Base-by-base conservation (phyloP, 805 yeast genomes). In the Saturnispora sanitii region DNA sequence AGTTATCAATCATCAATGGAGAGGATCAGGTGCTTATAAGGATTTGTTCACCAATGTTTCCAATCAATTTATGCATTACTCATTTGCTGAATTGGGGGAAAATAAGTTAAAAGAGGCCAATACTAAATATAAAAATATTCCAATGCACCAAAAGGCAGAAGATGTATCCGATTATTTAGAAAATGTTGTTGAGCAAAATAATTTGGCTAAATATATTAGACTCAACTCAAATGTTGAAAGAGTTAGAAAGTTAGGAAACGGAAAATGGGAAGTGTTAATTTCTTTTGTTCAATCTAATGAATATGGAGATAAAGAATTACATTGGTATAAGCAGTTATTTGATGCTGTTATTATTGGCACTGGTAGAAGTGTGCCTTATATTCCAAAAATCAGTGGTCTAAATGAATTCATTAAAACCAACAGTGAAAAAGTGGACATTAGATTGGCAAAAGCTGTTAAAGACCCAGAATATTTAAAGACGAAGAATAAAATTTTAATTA, bases 271-370 rank as follows among this genome's bases (percentile, higher is more conserved):
- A 31, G 28, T 51, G 5, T 30, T 45, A 8, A 38, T 47, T 3
- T 41, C 44, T 48, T 55, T 40, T 23, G 43, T 37, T 17, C 35
- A 32, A 8, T 11, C 22, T 21, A 45, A 48, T 25, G 26, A 32
- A 6, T 35, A 43, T 34, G 46, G 46, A 7, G 19, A 8, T 2
- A 36, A 27, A n/a, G 21, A 30, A 28, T 35, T 49, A 6, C 38
- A 33, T 5, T 71, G 76, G 75, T 70, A 71, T 45, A 55, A 51
- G 31, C 68, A 71, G 38, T 48, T 47, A 20, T 76, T 67, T 49
- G 87, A 81, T 53, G 82, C 75, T 8, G 70, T 82, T 8, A 73
- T 75, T 2, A 54, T 79, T 8, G 82, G 85, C 3, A 64, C 71
- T 18, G 88, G 88, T 2, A 78, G 75, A 53, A 68, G 77, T 23